Percentiles rank a stretch among this genome's conserved stretches.
phyloP scores from a whole-genome alignment of 2,329 filamentous ascomycete genomes.

The Colletotrichum chlorophyti region DNA sequence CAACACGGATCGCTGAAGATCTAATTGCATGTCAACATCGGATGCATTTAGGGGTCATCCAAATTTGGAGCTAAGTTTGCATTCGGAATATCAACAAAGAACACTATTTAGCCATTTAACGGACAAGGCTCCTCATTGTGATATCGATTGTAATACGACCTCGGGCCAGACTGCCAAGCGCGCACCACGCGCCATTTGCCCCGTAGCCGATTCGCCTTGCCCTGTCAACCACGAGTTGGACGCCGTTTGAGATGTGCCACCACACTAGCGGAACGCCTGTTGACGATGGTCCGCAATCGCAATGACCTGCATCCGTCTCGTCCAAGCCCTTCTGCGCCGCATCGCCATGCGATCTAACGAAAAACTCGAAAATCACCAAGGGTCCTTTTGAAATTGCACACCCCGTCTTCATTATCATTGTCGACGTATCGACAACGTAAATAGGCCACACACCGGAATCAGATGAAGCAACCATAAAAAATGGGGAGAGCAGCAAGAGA shows the following conservation, averaged over 20 bases:
- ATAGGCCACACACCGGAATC: too few relatives aligned
- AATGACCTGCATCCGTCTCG: constrained; percentile 28
- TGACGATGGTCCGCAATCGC: constrained; percentile 19
- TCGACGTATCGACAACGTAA: too few relatives aligned
- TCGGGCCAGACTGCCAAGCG: constrained; percentile 22
- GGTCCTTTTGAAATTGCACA: too few relatives aligned
- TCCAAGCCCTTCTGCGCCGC: constrained; percentile 23
- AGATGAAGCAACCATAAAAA: too few relatives aligned
- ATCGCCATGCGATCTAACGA: constrained; percentile 23
- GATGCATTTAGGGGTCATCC: not conserved
- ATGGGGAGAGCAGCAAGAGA: too few relatives aligned
- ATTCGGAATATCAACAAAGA: constrained; percentile 6
- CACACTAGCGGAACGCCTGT: constrained; percentile 15
- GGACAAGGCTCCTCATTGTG: constrained; percentile 16
- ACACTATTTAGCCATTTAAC: not conserved
- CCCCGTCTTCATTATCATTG: too few relatives aligned
- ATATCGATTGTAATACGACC: constrained; percentile 21
- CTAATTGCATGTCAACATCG: not conserved
- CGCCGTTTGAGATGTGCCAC: constrained; percentile 7
- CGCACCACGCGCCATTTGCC: not conserved
- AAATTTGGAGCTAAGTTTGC: constrained; percentile 12
- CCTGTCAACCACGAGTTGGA: constrained; percentile 5
- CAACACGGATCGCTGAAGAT: not conserved
- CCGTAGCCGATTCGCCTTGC: not conserved
- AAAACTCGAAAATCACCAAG: constrained; percentile 3